Conservation (phyloP, 176 grass and related monocot genomes). For the Eleusine indica region DNA sequence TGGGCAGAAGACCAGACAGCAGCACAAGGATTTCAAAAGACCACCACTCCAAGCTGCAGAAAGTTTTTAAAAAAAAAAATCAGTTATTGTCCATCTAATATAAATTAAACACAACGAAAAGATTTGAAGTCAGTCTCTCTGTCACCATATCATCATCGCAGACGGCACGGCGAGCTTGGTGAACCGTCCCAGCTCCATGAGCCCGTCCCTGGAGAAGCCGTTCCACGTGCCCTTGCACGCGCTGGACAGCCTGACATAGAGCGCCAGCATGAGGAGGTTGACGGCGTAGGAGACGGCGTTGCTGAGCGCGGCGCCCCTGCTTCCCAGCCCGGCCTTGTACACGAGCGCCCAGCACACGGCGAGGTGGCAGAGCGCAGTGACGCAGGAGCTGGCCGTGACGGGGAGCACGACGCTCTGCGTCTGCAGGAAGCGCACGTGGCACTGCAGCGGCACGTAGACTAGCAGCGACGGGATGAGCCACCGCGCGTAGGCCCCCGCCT, state of each 20-base stretch:
- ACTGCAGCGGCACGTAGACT: constrained; percentile 63
- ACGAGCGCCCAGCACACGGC: constrained; percentile 39
- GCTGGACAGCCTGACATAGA: constrained; percentile 26
- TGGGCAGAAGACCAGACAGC: constrained; percentile 42
- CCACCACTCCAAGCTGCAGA: constrained; percentile 50
- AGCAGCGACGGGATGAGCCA: constrained; percentile 70
- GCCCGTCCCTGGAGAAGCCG: constrained; percentile 26
- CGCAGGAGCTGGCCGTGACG: constrained; percentile 35
- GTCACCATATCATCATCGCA: constrained; percentile 44
- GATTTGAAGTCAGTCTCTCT: background rate
- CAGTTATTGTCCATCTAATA: background rate
- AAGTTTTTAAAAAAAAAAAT: background rate
- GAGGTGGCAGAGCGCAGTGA: constrained; percentile 22
- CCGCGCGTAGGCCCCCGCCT: constrained; percentile 62
- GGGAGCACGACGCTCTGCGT: constrained; percentile 45
- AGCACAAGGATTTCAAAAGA: constrained; percentile 52
- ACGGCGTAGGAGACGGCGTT: constrained; percentile 38
- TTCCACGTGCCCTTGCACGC: constrained; percentile 32
- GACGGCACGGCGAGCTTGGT: constrained; percentile 37
- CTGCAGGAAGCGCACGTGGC: constrained; percentile 56
- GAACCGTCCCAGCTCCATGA: constrained; percentile 27
- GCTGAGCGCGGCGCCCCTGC: constrained; percentile 44
- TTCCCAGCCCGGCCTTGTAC: constrained; percentile 33
- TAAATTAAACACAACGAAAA: too few species aligned
- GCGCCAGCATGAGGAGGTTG: constrained; percentile 18